phyloP scores from a whole-genome alignment of 108 stramenopile genomes.

The Cyclotella distinguenda region DNA sequence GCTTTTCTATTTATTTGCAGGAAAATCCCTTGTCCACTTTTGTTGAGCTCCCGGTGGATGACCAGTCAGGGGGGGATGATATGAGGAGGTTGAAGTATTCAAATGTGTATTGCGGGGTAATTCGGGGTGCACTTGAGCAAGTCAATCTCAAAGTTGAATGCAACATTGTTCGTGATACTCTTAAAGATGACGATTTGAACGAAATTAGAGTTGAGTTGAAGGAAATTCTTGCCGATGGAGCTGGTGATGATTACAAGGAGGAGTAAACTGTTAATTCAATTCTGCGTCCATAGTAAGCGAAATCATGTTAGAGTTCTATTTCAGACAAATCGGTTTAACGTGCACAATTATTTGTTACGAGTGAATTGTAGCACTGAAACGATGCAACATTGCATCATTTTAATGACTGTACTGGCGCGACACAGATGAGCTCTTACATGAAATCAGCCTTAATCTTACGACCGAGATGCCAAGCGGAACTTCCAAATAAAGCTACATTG shows the following conservation, averaged over 20 bases:
- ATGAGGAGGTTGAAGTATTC: conserved; percentile 74
- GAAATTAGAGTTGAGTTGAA: conserved; percentile 89
- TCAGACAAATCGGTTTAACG: too few species aligned
- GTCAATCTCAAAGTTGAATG: conserved; percentile 86
- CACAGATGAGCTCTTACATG: too few species aligned
- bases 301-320: too few species aligned
- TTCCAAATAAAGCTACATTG: conserved; percentile 79
- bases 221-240: conserved; percentile 78
- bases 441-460: conserved; percentile 86
- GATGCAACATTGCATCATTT: too few species aligned
- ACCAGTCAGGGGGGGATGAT: conserved; percentile 47
- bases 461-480: conserved; percentile 82
- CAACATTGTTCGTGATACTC: conserved; percentile 69
- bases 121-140: conserved; percentile 93
- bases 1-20: conserved; percentile 76
- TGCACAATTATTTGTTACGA: too few species aligned
- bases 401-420: too few species aligned
- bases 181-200: conserved; percentile 88
- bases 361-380: too few species aligned
- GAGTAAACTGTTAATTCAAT: conserved; percentile 38
- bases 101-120: conserved; percentile 90
- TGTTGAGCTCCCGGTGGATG: conserved; percentile 87
- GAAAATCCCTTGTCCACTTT: conserved; percentile 93
- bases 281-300: too few species aligned
- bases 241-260: conserved; percentile 86